Base-by-base conservation (phyloP, 768 basidiomycete genomes). In the Podaxis sp. region DNA sequence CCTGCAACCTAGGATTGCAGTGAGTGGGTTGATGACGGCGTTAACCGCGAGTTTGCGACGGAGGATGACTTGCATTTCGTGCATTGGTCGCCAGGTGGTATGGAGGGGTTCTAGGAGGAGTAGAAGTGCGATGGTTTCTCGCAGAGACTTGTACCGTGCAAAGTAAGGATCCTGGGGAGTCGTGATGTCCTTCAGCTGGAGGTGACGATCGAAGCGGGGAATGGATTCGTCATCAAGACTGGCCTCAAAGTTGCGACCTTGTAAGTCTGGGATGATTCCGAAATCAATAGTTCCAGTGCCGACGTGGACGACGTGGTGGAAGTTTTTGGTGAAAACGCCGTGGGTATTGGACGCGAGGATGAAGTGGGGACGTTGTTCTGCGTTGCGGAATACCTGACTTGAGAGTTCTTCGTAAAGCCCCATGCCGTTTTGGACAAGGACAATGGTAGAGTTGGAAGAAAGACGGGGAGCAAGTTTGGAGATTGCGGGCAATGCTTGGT, bases 351-450 rank as follows among this genome's bases (percentile, higher is more conserved):
- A 85, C 13, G 89, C 88, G 58, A 96, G 76, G 66, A 99, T 83
- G 71, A 99, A 94, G 68, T 91, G 88, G 12, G 96, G 96, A 40
- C 96, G 86, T 30, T 80, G 78, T 37, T 79, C 72, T 24, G 87
- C 82, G 72, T 95, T 89, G 20, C 82, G 87, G 73, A 95, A 99
- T 48, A 94, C 68, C 5, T 81, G 68, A 5, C 76, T 69, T 17
- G 93, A 72, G 53, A 97, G 80, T 64, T 85, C 77, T 66, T 99
- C 96, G 73, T 94, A 92, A 8, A 96, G 77, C 11, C 95, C 96
- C 87, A 97, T 91, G 26, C 96, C 96, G 71, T 96, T 96, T 70
- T 96, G 93, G 58, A 98, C 75, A n/a, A 99, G 83, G 2, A 96
- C 91, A 66, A 99, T 87, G 38, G 95, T 96, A 49, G 89, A 90